Evolutionary conservation across 2,329 filamentous ascomycete species (phyloP), one percentile per base, ranked within the genome.

Genomic region (Thermomyces lanuginosus): DNA sequence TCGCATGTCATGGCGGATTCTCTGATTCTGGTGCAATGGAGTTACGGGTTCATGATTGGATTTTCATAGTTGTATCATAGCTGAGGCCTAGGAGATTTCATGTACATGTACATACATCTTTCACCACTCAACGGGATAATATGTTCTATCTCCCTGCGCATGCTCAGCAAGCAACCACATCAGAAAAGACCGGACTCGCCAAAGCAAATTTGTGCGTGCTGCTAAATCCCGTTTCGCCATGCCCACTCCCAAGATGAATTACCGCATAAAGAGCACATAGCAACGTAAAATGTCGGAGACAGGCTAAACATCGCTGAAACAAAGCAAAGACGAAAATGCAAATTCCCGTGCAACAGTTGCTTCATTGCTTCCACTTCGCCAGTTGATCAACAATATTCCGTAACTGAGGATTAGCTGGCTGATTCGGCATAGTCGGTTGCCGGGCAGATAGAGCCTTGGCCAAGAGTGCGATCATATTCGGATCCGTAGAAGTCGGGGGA

Each of bases 371-470:
- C 51, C 55, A 61, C 41, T 56, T 56, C 19, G 52, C 44, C 31
- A 62, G 35, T 30, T 61, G 58, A 30, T 58, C 54, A 47, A 62
- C 56, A 25, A 63, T 52, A 31, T 58, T 58, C 36, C 61, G 59
- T 18, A 61, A 51, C 36, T 61, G 56, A 23, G 51, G 40, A 22
- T 39, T 40, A 27, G 45, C 36, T 18, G 42, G 30, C n/a, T 21
- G 46, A 37, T 30, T 53, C 50, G 22, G 42, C 40, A n/a, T n/a
- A n/a, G n/a, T n/a, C n/a, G n/a, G n/a, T n/a, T n/a, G n/a, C n/a
- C n/a, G n/a, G n/a, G n/a, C n/a, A n/a, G n/a, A 45, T 8, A 53
- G 34, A 18, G 49, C 49, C 34, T 55, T 55, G 3, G 51, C 42
- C 21, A 56, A 32, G 12, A 56, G 41, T 6, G 52, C 49, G 5